Evolutionary conservation across 768 basidiomycete species (phyloP).

Genomic region (Macrolepiota albuminosa): DNA sequence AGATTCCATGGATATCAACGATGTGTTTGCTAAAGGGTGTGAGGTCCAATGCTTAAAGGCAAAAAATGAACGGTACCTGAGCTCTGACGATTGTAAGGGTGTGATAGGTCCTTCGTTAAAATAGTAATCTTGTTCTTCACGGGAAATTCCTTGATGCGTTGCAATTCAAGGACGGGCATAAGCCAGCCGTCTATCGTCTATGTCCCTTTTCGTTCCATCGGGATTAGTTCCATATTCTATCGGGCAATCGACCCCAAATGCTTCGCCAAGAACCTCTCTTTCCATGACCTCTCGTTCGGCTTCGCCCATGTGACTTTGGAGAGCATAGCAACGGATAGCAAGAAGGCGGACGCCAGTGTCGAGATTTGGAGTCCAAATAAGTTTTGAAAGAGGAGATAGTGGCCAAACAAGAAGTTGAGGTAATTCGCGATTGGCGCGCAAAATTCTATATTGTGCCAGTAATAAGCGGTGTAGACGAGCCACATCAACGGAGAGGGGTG

Average conservation of each 20-base stretch:
- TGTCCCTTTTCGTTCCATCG: constrained; percentile 36
- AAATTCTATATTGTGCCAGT: constrained; percentile 77
- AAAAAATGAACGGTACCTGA: constrained; percentile 42
- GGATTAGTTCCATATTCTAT: constrained; percentile 50
- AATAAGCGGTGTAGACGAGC: constrained; percentile 63
- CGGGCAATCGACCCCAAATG: constrained; percentile 54
- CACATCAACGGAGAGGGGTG: constrained; percentile 30
- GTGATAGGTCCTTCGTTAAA: constrained; percentile 25
- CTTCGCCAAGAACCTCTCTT: constrained; percentile 52
- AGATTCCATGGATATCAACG: constrained; percentile 60
- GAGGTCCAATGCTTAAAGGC: background rate
- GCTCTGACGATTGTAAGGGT: constrained; percentile 38
- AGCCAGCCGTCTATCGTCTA: constrained; percentile 85
- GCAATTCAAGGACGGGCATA: constrained; percentile 63
- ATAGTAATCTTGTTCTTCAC: constrained; percentile 42
- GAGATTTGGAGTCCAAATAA: constrained; percentile 39
- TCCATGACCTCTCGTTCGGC: constrained; percentile 67
- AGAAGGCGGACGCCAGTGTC: constrained; percentile 64
- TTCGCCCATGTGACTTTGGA: constrained; percentile 77
- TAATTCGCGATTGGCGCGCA: constrained; percentile 68
- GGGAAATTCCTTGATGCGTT: constrained; percentile 51
- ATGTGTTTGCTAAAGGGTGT: constrained; percentile 43
- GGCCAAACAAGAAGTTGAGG: constrained; percentile 63
- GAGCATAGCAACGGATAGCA: constrained; percentile 73
- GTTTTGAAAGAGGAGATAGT: constrained; percentile 43